Base-by-base conservation (phyloP, 805 yeast species). In the Myxozyma mucilagina region DNA sequence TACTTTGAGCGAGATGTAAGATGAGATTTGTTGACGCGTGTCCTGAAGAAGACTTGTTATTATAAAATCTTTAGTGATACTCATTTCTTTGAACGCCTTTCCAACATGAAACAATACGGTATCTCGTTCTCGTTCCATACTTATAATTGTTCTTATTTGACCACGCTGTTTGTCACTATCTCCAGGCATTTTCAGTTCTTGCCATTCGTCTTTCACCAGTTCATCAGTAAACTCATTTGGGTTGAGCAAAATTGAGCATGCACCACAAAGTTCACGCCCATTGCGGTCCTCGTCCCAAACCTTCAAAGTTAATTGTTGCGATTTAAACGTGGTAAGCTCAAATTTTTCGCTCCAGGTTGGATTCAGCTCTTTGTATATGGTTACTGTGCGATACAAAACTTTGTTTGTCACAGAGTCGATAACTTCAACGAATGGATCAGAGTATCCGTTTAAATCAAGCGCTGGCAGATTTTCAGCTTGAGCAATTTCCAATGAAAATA, bases 301-400 rank as follows among this genome's bases (percentile, higher is more conserved):
- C 14, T 54, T 14, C 1, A 45, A 9, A 14, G 47, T 31, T 13
- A 56, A 31, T 16, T 31, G 16, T n/a, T 42, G 44, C 10, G 42
- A 48, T n/a, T n/a, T 6, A 31, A 24, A 43, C 10, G 59, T 50
- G 20, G 41, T 49, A 16, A 32, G 36, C 71, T 90, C 96, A 71
- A 90, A 89, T 59, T 87, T 89, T 75, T 92, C 97, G 68, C 89
- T 89, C 96, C 96, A 93, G 14, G 81, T 82, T 0, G 97, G 97
- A 67, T 85, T 84, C 38, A 81, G 75, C 4, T 85, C 82, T 56
- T 82, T 82, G 35, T 79, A 77, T 3, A 88, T 77, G 0, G 86
- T 81, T 67, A 89, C 78, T 0, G 98, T 92, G 62, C 83, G 84
- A 1, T 87, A 92, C 38, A 89, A 75, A 34, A 84, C 84, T 54